Evolutionary conservation across 768 basidiomycete species (phyloP).

Genomic region (Lyophyllum decastes): DNA sequence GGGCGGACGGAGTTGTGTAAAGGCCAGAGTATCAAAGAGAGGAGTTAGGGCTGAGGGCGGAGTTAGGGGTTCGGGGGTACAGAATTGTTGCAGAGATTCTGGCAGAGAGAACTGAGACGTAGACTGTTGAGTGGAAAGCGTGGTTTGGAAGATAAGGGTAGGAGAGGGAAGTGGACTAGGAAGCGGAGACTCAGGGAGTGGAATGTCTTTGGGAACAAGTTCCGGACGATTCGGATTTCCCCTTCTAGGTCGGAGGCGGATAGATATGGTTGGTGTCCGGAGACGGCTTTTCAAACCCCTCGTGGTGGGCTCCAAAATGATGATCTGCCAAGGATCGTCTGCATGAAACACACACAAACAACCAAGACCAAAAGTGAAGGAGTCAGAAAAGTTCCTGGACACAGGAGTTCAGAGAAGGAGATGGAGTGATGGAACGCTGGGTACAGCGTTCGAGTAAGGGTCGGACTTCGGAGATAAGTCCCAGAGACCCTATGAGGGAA

Average conservation of each 20-base stretch:
- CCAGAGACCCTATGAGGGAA: too few relatives aligned
- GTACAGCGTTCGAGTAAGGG: neutral
- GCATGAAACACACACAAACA: neutral
- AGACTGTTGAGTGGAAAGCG: too few relatives aligned
- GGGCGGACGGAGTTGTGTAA: neutral
- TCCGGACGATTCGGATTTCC: neutral
- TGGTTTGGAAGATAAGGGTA: neutral
- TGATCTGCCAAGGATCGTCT: neutral
- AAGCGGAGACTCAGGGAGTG: neutral
- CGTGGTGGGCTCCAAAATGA: conserved; percentile 3
- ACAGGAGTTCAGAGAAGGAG: neutral
- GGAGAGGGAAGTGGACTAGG: neutral
- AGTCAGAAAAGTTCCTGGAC: neutral
- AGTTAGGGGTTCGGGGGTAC: neutral
- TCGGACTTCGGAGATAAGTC: too few relatives aligned
- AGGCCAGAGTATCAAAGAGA: neutral
- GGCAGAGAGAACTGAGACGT: neutral
- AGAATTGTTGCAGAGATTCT: neutral
- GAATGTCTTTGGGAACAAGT: neutral
- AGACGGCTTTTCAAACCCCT: neutral
- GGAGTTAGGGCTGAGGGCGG: neutral
- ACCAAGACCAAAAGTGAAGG: neutral
- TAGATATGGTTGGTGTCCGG: neutral
- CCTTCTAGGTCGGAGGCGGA: neutral
- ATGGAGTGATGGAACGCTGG: neutral